A percentile compares a stretch with the other conserved stretches of the same genome.
Evolutionary conservation across 1,284 basidiomycete species (phyloP).

Genomic region (Puccinia triticina): DNA sequence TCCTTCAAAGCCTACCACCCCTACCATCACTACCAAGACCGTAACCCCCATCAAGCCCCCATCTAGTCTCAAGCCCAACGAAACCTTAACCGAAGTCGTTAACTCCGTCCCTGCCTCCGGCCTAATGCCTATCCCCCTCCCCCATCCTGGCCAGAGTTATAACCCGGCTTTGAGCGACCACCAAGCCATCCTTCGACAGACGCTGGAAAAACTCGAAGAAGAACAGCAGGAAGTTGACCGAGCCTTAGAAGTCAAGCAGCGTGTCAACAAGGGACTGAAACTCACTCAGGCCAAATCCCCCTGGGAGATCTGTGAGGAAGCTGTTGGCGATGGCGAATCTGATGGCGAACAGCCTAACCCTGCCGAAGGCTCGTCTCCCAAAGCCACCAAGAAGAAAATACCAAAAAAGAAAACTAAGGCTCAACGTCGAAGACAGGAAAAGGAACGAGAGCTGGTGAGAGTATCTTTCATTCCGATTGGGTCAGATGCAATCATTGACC

Average conservation of each 20-base stretch:
- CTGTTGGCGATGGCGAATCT: conserved; percentile 29
- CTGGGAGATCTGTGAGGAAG: conserved; percentile 48
- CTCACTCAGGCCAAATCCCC: conserved; percentile 1
- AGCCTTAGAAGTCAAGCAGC: conserved; percentile 24
- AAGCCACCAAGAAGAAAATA: conserved; percentile 26
- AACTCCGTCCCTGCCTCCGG: conserved; percentile 15
- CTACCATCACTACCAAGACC: not conserved
- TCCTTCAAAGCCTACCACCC: not conserved
- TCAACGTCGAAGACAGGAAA: conserved; percentile 32
- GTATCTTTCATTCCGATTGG: not conserved
- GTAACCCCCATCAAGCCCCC: conserved; percentile 31
- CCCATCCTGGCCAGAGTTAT: conserved; percentile 47
- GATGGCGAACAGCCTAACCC: conserved; percentile 25
- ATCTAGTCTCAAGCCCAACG: not conserved
- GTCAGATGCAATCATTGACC: not conserved
- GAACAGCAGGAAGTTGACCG: conserved; percentile 21
- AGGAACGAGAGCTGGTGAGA: conserved; percentile 25
- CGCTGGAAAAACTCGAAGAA: conserved; percentile 28
- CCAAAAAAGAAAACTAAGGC: conserved; percentile 44
- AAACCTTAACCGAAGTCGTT: not conserved
- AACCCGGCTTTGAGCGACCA: conserved; percentile 44
- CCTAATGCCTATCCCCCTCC: conserved; percentile 24
- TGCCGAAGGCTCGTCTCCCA: not conserved
- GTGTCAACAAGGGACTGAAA: conserved; percentile 18
- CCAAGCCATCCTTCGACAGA: conserved; percentile 25